Evolutionary conservation across 768 basidiomycete species (phyloP).

Genomic region (Pisolithus microcarpus): DNA sequence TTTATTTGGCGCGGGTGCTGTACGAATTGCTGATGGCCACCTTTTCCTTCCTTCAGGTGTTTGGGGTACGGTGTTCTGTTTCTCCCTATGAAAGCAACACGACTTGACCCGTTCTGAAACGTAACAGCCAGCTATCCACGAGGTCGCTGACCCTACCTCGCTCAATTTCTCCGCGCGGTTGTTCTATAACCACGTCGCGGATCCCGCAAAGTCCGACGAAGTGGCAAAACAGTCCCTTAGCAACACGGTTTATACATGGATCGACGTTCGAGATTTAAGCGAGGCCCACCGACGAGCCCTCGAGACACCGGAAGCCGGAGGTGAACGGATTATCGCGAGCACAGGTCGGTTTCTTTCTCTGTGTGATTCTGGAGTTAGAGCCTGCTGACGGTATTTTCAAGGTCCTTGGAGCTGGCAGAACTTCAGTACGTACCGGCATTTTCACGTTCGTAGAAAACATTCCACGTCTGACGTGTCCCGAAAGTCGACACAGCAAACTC

Average conservation of each 20-base stretch:
- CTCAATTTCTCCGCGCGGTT: conserved; percentile 35
- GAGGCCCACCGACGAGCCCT: conserved; percentile 48
- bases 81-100: neutral
- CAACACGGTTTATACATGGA: conserved; percentile 29
- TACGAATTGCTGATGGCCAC: neutral
- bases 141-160: conserved; percentile 25
- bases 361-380: neutral
- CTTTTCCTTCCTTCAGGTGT: conserved; percentile 15
- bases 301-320: conserved; percentile 42
- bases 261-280: conserved; percentile 52
- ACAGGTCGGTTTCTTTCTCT: conserved; percentile 16
- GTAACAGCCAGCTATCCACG: conserved; percentile 36
- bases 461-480: neutral
- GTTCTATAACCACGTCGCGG: conserved; percentile 31
- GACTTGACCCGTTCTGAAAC: neutral
- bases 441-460: no score
- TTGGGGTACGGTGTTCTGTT: conserved; percentile 16
- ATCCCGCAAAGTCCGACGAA: conserved; percentile 13
- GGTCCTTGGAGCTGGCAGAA: conserved; percentile 27
- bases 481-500: conserved; percentile 34
- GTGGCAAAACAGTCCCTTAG: conserved; percentile 19
- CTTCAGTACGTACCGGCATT: conserved; percentile 15
- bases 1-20: neutral
- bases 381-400: neutral
- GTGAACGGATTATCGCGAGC: conserved; percentile 50